These are phyloP conservation scores for Fusarium nanum DNA, from an alignment of 2,329 filamentous ascomycete species.

Conservation along the genomic window DNA sequence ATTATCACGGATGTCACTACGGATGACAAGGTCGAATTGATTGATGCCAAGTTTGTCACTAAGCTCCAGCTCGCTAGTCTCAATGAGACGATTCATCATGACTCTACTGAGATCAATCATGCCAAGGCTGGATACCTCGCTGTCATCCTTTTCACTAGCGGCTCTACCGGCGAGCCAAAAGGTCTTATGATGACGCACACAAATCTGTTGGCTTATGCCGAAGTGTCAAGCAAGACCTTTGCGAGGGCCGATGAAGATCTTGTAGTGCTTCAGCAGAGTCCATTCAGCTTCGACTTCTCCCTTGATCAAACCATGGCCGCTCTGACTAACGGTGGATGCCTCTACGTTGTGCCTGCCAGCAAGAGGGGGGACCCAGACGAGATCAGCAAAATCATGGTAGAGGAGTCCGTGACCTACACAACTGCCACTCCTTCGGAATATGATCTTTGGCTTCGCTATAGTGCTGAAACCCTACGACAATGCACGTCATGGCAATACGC, in stretches of 20 bases:
- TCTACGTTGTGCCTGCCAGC: neutral
- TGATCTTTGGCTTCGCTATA: neutral
- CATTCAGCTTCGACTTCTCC: constrained; percentile 5
- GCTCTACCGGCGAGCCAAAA: constrained; percentile 2
- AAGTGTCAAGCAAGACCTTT: neutral
- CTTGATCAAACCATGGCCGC: neutral
- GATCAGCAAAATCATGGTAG: neutral
- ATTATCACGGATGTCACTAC: neutral
- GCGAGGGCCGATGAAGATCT: neutral
- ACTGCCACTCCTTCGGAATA: constrained; percentile 2
- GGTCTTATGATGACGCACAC: constrained; percentile 1
- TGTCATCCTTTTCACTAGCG: neutral
- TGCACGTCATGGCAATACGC: neutral
- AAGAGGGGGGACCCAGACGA: neutral
- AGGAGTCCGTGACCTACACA: neutral
- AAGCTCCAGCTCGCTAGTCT: neutral
- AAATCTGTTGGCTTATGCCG: neutral
- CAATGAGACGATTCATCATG: neutral
- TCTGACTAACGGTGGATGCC: neutral
- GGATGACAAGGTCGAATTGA: neutral
- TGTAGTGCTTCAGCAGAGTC: neutral
- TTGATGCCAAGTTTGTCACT: neutral
- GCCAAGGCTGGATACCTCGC: neutral
- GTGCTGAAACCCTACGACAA: neutral
- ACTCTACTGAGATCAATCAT: neutral